Evolutionary conservation across 768 basidiomycete genomes (phyloP).

Genomic region (Chalciporus chontae): DNA sequence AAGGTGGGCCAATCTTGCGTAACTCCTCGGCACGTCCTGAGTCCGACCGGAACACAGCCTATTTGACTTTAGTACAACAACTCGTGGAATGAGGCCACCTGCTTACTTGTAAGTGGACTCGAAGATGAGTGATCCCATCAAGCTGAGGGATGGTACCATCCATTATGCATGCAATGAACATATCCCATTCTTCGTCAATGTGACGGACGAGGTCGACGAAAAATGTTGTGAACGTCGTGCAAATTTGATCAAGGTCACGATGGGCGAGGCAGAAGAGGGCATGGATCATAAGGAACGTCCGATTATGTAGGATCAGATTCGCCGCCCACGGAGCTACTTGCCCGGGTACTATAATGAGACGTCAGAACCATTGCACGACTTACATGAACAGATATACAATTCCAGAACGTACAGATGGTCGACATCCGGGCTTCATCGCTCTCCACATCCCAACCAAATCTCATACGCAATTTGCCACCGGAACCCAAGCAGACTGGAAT

Average conservation of each 20-base stretch:
- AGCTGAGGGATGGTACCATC: conserved; percentile 8
- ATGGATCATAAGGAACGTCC: conserved; percentile 9
- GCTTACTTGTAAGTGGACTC: conserved; percentile 5
- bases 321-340: conserved; percentile 2
- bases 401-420: no score
- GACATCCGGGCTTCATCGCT: no score
- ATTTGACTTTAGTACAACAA: not conserved
- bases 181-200: conserved; percentile 5
- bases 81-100: no score
- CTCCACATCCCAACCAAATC: no score
- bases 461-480: no score
- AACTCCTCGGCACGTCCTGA: conserved; percentile 8
- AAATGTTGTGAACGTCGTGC: not conserved
- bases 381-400: no score
- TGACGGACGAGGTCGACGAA: conserved; percentile 8
- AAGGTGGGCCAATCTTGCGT: conserved; percentile 6
- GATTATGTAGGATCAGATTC: not conserved
- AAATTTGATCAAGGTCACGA: not conserved
- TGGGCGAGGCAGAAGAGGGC: conserved; percentile 9
- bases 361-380: no score
- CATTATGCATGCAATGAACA: conserved; percentile 1
- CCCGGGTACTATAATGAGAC: no score
- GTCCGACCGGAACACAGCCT: not conserved
- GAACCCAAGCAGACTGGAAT: no score
- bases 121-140: conserved; percentile 4